A percentile compares a stretch with the other conserved stretches of the same genome.
phyloP scores from a whole-genome alignment of 2,329 filamentous ascomycete species.

The Aspergillus sp. region DNA sequence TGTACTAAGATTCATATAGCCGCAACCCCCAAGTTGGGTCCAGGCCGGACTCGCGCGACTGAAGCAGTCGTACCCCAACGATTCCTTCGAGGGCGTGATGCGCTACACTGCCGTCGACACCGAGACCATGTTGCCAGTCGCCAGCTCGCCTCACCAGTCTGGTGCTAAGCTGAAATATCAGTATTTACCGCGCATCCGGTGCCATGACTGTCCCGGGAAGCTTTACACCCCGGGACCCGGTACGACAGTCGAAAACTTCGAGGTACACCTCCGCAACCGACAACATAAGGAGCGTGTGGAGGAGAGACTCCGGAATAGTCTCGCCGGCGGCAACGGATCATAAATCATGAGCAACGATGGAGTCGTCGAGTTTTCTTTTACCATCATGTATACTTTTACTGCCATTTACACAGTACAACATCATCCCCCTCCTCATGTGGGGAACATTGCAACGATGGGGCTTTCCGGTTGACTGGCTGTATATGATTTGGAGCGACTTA shows the following conservation, averaged over 20 bases:
- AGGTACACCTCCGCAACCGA: slow-evolving; percentile 85
- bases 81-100: slow-evolving; percentile 88
- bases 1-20: slow-evolving; percentile 50
- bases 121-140: slow-evolving; percentile 64
- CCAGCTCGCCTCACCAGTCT: slow-evolving; percentile 53
- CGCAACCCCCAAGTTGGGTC: slow-evolving; percentile 85
- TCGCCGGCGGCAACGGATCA: slow-evolving; percentile 10
- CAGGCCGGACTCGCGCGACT: slow-evolving; percentile 69
- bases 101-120: slow-evolving; percentile 80
- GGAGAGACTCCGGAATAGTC: slow-evolving; percentile 38
- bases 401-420: neutral
- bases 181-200: slow-evolving; percentile 86
- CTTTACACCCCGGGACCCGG: slow-evolving; percentile 88
- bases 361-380: neutral
- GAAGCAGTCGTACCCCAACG: slow-evolving; percentile 68
- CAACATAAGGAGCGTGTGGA: slow-evolving; percentile 73
- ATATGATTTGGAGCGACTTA: slow-evolving; percentile 15
- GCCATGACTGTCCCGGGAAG: slow-evolving; percentile 89
- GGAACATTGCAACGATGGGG: no score
- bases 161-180: slow-evolving; percentile 68
- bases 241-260: slow-evolving; percentile 83
- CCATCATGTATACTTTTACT: slow-evolving; percentile 13
- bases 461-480: slow-evolving; percentile 10
- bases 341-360: neutral
- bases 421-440: neutral